Base-by-base conservation (phyloP, 2,329 filamentous ascomycete species). In the Magnaporthiopsis incrustans region DNA sequence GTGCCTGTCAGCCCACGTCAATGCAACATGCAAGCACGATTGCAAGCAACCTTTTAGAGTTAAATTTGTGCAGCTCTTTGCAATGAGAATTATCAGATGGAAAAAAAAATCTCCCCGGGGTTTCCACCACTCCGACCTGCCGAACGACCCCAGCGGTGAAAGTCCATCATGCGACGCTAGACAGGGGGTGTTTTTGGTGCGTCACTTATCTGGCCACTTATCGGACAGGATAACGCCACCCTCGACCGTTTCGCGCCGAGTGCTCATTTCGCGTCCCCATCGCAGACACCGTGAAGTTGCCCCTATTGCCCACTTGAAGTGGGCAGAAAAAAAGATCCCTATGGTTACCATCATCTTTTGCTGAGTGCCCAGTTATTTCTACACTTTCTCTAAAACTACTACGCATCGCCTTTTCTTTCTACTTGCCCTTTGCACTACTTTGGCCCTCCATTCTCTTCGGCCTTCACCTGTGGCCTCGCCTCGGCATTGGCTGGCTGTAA, bases 161-260 rank as follows among this genome's bases (percentile, higher is more conserved):
- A n/a, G 18, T 53, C 44, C 18, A n/a, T n/a, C 44, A 53, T 53
- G 22, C 44, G 22, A 53, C 44, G 44, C 44, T 53, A 53, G 44
- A n/a, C 44, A 53, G 44, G 44, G 27, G 44, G 44, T 53, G 22
- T 53, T n/a, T n/a, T 53, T 22, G 18, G 18, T 53, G 62, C 57
- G 35, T 57, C 57, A 63, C 62, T 53, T 59, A 50, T 35, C 53
- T 33, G 66, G 22, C 44, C 44, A 53, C 44, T 50, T 56, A 26
- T 63, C 26, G 30, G 50, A 26, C 27, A 64, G 44, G 44, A 53
- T 65, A 63, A 62, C 64, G 62, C 64, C 64, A 65, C 64, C 58
- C 56, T 64, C 44, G 63, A 61, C 60, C 63, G 63, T 62, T 62
- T 58, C 35, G 60, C 44, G 50, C 18, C 38, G 25, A 59, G 62